Base-by-base conservation (phyloP, 768 basidiomycete species). In the Trametes villosa region DNA sequence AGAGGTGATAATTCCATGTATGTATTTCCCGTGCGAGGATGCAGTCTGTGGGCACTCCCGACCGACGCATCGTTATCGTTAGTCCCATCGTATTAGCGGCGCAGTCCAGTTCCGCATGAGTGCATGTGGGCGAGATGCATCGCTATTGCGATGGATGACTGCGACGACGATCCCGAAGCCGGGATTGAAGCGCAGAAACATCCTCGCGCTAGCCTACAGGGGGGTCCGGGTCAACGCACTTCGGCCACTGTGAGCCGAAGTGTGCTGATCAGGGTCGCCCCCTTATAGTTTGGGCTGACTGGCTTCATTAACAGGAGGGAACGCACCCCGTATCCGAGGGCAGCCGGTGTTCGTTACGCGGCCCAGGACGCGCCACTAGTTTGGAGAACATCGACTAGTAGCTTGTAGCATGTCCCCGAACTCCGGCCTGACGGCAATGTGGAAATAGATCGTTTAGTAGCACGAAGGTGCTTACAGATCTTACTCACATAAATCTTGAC, bases 141-240 rank as follows among this genome's bases (percentile, higher is more conserved):
- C 77, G 76, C 77, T 86, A 84, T 81, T 87, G 86, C 86, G 86
- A 87, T 87, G 85, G 86, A 87, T 86, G 85, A 87, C 86, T 87
- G 84, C 86, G 83, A 81, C 79, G 79, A 76, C 76, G 84, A 79
- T 83, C 76, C 78, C 74, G 44, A 51, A 20, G 59, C 49, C 31
- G 57, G 58, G 57, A 46, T 30, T 27, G 62, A 42, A 44, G 44
- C 30, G 59, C 59, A 66, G 62, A 50, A 29, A 47, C 47, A 54
- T 29, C 29, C 44, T 26, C 50, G 26, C 30, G 12, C 31, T 18
- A 7, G 5, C 11, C 31, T 4, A 15, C 13, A 11, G 45, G 29
- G 12, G 5, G 9, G 18, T 9, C 33, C 11, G 18, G n/a, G 33
- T 22, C 33, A 50, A n/a, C 31, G 20, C 4, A 9, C 49, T 11